Evolutionary conservation across 1,139 yeast species (phyloP), one percentile per base, ranked within the genome.

Genomic region (Kluyveromyces sp.): DNA sequence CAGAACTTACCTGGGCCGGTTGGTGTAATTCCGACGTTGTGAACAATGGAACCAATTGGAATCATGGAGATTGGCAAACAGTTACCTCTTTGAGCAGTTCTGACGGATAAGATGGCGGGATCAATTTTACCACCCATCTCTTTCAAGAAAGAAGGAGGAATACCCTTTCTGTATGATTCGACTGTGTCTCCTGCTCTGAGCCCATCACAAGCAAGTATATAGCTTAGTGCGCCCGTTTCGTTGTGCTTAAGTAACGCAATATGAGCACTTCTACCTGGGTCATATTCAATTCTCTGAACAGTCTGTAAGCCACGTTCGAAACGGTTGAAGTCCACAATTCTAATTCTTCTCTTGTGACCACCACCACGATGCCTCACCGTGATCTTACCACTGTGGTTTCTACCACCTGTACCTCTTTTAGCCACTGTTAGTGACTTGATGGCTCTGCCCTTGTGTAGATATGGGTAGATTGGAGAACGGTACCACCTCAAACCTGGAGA

Each of bases 341-440:
- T 78, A 39, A 85, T 77, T 67, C 98, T 79, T 61, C 89, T 82
- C 66, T 85, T 88, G 65, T 87, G 95, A 41, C 97, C 98, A 59
- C 98, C 98, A 65, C 98, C 98, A 66, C 94, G 81, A 64, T 94
- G 97, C 64, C 98, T 80, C 39, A 88, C 83, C 6, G 96, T 87
- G 59, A 92, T 87, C 55, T 78, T 77, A 56, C 99, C 99, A 8
- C 83, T 73, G 66, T 85, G 76, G 66, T 92, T 90, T 70, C 99
- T 82, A 55, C 99, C 99, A 46, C 95, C 84, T 42, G 80, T 79
- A 51, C 78, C 77, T 64, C 82, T 81, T 60, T 79, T 79, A 36
- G 90, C 78, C 28, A 75, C 75, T 0, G 99, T 92, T 61, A 92
- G 74, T 47, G 81, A 81, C 61, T 75, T 74, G 46, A 85, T 69